Evolutionary conservation across 352 stramenopile genomes (phyloP).

Genomic region (Blastocystis sp.): DNA sequence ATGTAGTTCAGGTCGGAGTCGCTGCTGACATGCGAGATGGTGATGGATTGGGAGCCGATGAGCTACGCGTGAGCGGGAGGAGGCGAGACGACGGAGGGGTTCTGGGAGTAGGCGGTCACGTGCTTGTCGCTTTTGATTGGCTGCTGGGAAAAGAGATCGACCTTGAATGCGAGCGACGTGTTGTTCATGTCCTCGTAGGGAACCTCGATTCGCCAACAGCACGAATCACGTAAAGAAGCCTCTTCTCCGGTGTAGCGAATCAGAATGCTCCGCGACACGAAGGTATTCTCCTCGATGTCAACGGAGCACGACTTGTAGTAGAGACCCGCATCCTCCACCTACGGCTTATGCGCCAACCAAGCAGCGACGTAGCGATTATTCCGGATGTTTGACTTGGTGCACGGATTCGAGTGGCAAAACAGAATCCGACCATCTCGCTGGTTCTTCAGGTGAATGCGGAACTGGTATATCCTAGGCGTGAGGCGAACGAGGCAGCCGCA

Average conservation of each 20-base stretch:
- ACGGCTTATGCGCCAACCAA: not conserved
- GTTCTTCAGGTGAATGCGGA: constrained; percentile 15
- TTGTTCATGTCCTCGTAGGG: constrained; percentile 44
- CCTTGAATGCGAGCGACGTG: constrained; percentile 24
- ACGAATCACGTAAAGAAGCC: constrained; percentile 55
- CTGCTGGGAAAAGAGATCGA: constrained; percentile 43
- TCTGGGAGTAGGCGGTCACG: constrained; percentile 51
- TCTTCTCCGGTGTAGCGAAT: constrained; percentile 63
- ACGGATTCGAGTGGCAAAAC: constrained; percentile 49
- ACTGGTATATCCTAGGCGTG: constrained; percentile 42
- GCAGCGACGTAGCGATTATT: constrained; percentile 29
- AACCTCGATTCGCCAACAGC: constrained; percentile 59
- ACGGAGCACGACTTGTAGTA: constrained; percentile 64
- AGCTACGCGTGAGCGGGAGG: constrained; percentile 3
- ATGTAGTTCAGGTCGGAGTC: constrained; percentile 39
- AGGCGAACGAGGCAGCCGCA: not conserved
- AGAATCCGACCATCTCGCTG: constrained; percentile 4
- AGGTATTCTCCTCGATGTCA: constrained; percentile 14
- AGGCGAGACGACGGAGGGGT: constrained; percentile 4
- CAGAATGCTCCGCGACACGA: constrained; percentile 54
- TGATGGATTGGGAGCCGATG: constrained; percentile 43
- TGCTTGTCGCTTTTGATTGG: constrained; percentile 50
- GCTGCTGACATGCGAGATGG: constrained; percentile 2
- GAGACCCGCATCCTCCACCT: constrained; percentile 22
- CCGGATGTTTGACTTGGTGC: constrained; percentile 38